Conservation (phyloP, 441 rosid species). For the Populus hybrid region DNA sequence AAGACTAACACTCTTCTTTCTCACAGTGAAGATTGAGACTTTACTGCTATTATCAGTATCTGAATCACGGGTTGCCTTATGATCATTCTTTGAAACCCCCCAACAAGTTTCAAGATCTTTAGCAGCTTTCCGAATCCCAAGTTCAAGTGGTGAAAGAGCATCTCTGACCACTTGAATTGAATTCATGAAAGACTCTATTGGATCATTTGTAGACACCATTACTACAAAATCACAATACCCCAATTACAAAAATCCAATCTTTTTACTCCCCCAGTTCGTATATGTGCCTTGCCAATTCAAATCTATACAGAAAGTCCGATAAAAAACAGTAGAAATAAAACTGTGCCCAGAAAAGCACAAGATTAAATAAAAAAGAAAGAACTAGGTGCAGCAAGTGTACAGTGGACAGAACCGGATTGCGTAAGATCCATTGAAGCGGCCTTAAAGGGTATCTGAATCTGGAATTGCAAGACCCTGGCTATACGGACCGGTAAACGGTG, state of each 20-base stretch:
- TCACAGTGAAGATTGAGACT: constrained; percentile 33
- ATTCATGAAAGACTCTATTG: constrained; percentile 57
- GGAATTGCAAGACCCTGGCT: constrained; percentile 17
- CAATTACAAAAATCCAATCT: neutral
- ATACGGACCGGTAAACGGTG: neutral
- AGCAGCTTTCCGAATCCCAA: constrained; percentile 69
- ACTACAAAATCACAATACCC: constrained; percentile 13
- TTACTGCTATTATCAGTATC: constrained; percentile 26
- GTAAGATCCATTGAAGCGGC: constrained; percentile 18
- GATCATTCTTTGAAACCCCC: constrained; percentile 33
- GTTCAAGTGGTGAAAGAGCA: constrained; percentile 67
- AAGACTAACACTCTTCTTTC: constrained; percentile 31
- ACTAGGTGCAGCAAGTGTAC: neutral
- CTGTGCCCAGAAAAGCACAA: neutral
- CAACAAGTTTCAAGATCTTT: constrained; percentile 71
- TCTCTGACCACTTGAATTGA: constrained; percentile 74
- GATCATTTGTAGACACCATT: constrained; percentile 79
- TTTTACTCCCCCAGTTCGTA: neutral
- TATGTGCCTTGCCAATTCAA: constrained; percentile 1
- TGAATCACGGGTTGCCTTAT: constrained; percentile 31
- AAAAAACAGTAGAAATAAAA: neutral
- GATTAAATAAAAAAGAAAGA: neutral
- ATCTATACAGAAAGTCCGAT: neutral
- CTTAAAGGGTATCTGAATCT: neutral
- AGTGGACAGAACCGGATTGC: constrained; percentile 6